phyloP scores from a whole-genome alignment of 192 early-diverging fungal genomes.

The Diversispora eburnea region DNA sequence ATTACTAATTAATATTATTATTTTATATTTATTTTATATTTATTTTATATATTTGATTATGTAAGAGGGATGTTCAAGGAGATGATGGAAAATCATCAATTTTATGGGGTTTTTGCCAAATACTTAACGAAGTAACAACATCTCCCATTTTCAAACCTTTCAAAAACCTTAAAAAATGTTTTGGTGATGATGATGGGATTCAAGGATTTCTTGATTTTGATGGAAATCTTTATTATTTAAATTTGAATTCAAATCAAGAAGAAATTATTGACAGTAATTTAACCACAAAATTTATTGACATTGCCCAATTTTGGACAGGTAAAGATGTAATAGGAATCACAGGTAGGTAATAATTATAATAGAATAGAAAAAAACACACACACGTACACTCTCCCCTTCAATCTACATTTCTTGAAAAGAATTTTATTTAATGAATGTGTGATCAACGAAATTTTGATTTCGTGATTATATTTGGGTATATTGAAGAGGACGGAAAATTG shows the following conservation, averaged over 20 bases:
- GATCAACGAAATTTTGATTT: too few species aligned
- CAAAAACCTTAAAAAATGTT: slow-evolving; percentile 7
- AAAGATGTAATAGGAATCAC: not conserved
- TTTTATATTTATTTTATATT: too few species aligned
- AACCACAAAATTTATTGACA: not conserved
- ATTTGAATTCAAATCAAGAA: not conserved
- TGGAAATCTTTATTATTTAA: not conserved
- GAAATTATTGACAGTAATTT: not conserved
- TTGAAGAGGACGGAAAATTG: slow-evolving; percentile 7
- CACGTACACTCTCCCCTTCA: too few species aligned
- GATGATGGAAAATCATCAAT: not conserved
- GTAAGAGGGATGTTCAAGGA: not conserved
- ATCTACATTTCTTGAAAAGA: not conserved
- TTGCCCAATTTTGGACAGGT: slow-evolving; percentile 15
- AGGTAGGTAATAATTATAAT: not conserved
- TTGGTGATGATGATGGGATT: slow-evolving; percentile 16
- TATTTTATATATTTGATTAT: not conserved
- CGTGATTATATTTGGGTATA: too few species aligned
- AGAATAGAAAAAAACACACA: too few species aligned
- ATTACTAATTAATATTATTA: not conserved
- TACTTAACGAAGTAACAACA: not conserved
- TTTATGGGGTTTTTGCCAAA: not conserved
- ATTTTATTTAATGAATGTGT: not conserved
- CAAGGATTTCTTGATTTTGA: slow-evolving; percentile 13
- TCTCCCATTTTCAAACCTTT: not conserved